Percentiles rank a stretch among this genome's conserved stretches.
Evolutionary conservation across 495 filamentous ascomycete species (phyloP).

Genomic region (Friedmanniomyces simplex): DNA sequence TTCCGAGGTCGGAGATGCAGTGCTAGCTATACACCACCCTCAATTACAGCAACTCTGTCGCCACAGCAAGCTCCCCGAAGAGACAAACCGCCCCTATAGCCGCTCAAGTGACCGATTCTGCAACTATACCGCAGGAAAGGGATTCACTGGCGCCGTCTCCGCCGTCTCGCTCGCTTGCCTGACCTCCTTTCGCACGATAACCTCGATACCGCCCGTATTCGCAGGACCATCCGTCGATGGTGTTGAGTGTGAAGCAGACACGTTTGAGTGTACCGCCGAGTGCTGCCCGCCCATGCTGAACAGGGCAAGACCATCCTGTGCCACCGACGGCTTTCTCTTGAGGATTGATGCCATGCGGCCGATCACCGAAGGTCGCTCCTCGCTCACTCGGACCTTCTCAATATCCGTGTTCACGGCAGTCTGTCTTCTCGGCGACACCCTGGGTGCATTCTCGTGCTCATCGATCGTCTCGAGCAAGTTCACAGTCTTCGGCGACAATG

Average conservation of each 20-base stretch:
- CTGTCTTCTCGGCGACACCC: too few species aligned
- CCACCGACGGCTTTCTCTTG: not conserved
- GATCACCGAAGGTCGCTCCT: not conserved
- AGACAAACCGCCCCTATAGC: too few species aligned
- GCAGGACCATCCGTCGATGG: not conserved
- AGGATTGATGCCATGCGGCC: not conserved
- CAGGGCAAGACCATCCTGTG: not conserved
- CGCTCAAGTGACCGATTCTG: too few species aligned
- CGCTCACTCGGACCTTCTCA: too few species aligned
- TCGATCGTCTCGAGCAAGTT: not conserved
- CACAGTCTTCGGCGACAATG: not conserved
- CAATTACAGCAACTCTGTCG: too few species aligned
- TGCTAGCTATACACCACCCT: not conserved
- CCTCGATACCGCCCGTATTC: not conserved
- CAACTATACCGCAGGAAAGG: not conserved
- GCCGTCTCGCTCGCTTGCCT: conserved; percentile 6
- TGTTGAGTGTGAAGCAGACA: not conserved
- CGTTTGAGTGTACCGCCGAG: not conserved
- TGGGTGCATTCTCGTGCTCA: not conserved
- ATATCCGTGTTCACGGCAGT: too few species aligned
- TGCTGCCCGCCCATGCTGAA: not conserved
- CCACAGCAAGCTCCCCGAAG: too few species aligned
- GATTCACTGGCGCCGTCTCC: not conserved
- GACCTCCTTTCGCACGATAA: conserved; percentile 3
- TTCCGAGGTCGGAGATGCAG: not conserved